Conservation (phyloP, 1,139 yeast species). For the Protomyces inundatus region DNA sequence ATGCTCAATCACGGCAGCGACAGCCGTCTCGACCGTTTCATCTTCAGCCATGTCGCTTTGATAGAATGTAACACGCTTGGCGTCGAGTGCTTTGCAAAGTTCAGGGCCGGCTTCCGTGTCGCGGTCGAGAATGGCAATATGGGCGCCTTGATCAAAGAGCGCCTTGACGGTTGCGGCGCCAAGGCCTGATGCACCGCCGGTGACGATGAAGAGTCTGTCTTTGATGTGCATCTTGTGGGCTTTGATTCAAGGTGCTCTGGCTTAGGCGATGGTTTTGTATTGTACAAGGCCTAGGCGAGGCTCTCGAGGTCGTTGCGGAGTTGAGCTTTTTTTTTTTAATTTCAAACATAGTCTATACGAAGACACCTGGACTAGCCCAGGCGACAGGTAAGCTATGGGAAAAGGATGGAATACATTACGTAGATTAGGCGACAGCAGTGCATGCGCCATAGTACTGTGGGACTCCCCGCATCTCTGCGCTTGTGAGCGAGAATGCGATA, state of each 20-base stretch:
- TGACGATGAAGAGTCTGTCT: constrained; percentile 19
- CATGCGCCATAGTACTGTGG: no score
- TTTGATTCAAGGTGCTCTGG: not conserved
- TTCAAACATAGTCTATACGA: no score
- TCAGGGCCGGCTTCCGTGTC: constrained; percentile 24
- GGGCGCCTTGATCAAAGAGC: constrained; percentile 27
- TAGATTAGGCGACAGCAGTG: no score
- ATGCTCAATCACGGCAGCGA: constrained; percentile 27
- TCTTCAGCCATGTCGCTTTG: constrained; percentile 29
- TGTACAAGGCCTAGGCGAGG: no score
- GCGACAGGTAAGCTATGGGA: no score
- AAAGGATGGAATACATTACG: no score
- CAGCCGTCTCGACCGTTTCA: constrained; percentile 23
- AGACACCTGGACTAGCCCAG: no score
- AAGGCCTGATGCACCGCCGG: constrained; percentile 30
- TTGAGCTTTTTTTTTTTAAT: no score
- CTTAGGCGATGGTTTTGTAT: not conserved
- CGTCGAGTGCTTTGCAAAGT: constrained; percentile 1
- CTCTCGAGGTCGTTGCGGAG: not conserved
- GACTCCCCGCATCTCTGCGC: no score
- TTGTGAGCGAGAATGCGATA: no score
- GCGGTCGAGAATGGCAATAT: constrained; percentile 31
- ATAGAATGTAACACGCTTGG: constrained; percentile 21
- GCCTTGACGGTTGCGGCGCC: constrained; percentile 30
- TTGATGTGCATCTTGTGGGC: constrained; percentile 8